phyloP scores from a whole-genome alignment of 1,284 basidiomycete genomes.

The Ustilago sp. region DNA sequence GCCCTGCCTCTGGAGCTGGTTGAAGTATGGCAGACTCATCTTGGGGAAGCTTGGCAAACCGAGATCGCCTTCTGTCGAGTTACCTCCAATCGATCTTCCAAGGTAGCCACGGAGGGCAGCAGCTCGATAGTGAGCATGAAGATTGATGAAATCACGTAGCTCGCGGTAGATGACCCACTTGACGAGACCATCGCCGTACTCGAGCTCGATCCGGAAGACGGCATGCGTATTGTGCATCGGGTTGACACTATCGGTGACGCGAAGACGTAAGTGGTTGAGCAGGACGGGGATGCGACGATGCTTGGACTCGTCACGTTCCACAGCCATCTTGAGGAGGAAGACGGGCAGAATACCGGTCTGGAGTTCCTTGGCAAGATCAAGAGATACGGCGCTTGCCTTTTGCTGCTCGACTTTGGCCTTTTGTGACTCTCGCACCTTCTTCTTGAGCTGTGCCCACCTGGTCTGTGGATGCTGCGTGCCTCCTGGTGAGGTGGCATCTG shows the following conservation, averaged over 20 bases:
- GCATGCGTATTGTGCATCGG: constrained; percentile 81
- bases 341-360: constrained; percentile 52
- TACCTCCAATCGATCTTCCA: constrained; percentile 50
- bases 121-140: constrained; percentile 91
- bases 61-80: constrained; percentile 71
- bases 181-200: constrained; percentile 93
- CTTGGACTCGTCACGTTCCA: constrained; percentile 90
- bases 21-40: constrained; percentile 87
- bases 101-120: constrained; percentile 72
- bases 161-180: constrained; percentile 94
- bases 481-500: constrained; percentile 16
- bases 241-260: constrained; percentile 86
- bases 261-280: constrained; percentile 85
- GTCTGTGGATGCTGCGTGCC: constrained; percentile 28
- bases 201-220: constrained; percentile 92
- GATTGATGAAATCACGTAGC: constrained; percentile 87
- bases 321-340: constrained; percentile 79
- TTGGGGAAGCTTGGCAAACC: constrained; percentile 91
- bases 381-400: constrained; percentile 38
- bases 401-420: constrained; percentile 43
- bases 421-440: constrained; percentile 54
- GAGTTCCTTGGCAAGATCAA: constrained; percentile 52
- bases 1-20: constrained; percentile 73
- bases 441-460: constrained; percentile 54
- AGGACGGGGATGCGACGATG: constrained; percentile 86